Evolutionary conservation across 2,329 filamentous ascomycete species (phyloP), one percentile per base, ranked within the genome.

Genomic region (Cladosporium sp.): DNA sequence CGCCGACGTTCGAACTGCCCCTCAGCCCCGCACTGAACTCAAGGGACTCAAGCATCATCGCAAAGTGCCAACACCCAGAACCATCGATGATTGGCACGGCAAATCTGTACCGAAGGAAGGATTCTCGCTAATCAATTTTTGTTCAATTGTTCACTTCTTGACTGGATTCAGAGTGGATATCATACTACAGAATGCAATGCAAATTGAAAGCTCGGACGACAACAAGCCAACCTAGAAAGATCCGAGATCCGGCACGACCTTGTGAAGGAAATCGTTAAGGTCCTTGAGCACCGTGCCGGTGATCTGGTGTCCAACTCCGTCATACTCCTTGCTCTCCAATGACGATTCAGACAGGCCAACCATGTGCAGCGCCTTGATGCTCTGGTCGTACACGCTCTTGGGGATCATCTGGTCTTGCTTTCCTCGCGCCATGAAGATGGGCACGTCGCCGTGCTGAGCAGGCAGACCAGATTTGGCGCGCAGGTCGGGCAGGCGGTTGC

Each of bases 331-430:
- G 19, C 71, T 60, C 22, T 70, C 69, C 38, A 75, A 56, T 43
- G 60, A 61, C 19, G 67, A 68, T 61, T 72, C 53, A 52, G 65
- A 64, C 42, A 74, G 65, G 0, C 72, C 71, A 49, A 74, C 57
- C 19, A 67, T 68, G 52, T 66, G 62, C 53, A 74, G 61, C 42
- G 66, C 68, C 56, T 74, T 69, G 53, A 71, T 56, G 49, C 69
- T 76, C 31, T 75, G 58, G 22, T 70, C 68, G 61, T 72, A 70
- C 46, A 72, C 67, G 22, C 69, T 57, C 52, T 67, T 72, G 1
- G 76, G 76, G 19, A 80, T 70, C 53, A 79, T 58, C 63, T 69
- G 69, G 61, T 79, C 76, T 49, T 65, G 71, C 46, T 64, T 71
- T 3, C 76, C 76, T 58, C 76, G 70, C 18, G 66, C 74, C 28